phyloP scores from a whole-genome alignment of 768 basidiomycete genomes.

The Hericium coralloides region DNA sequence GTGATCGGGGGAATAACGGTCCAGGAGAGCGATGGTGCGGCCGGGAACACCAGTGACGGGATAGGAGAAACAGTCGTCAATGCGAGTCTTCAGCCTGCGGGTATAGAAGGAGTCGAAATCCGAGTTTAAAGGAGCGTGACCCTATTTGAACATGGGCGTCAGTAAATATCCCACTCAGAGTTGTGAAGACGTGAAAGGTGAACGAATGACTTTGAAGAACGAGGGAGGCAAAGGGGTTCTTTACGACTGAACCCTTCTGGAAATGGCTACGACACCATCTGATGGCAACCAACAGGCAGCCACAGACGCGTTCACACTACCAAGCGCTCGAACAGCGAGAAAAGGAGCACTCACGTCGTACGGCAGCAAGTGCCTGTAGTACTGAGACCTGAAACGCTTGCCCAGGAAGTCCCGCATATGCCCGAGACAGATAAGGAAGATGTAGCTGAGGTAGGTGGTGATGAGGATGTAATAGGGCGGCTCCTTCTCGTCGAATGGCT shows the following conservation, averaged over 20 bases:
- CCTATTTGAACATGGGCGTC: conserved; percentile 37
- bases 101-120: conserved; percentile 99
- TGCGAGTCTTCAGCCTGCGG: conserved; percentile 84
- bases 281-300: neutral
- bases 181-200: conserved; percentile 2
- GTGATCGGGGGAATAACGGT: conserved; percentile 77
- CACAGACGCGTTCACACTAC: neutral
- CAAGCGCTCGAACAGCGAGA: conserved; percentile 3
- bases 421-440: conserved; percentile 85
- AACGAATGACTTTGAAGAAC: neutral
- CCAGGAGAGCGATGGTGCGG: conserved; percentile 79
- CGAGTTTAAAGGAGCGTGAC: conserved; percentile 92
- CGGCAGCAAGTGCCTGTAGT: conserved; percentile 78
- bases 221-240: neutral
- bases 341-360: conserved; percentile 53
- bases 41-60: conserved; percentile 94
- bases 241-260: neutral
- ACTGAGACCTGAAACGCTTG: conserved; percentile 61
- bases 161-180: conserved; percentile 5
- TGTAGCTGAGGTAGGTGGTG: conserved; percentile 88
- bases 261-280: neutral
- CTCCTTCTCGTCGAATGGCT: conserved; percentile 59
- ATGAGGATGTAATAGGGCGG: conserved; percentile 91
- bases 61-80: conserved; percentile 92
- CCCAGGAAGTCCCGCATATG: conserved; percentile 95